These are phyloP conservation scores for Ensete glaucum DNA, from an alignment of 176 grass and related monocot genomes.

Conservation along the genomic window DNA sequence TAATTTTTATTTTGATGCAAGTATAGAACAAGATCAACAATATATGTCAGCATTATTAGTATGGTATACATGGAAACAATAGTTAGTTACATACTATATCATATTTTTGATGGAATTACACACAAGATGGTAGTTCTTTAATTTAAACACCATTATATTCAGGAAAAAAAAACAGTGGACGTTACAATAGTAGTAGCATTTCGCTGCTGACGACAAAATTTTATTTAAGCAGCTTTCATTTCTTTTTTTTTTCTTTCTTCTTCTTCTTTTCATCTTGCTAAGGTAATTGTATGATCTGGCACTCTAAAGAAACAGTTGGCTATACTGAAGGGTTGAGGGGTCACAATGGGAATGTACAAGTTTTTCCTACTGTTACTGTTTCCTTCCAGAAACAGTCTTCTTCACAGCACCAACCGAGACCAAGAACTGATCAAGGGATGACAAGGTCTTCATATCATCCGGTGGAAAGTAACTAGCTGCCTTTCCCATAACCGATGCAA, in stretches of 20 bases:
- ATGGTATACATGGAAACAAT: too few species aligned
- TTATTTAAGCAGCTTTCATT: background rate
- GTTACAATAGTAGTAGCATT: background rate
- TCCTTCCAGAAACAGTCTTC: constrained; percentile 74
- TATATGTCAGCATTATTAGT: too few species aligned
- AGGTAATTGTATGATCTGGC: background rate
- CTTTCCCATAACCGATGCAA: constrained; percentile 67
- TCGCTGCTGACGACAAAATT: background rate
- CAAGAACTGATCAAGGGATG: constrained; percentile 84
- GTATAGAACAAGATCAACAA: too few species aligned
- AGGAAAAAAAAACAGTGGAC: background rate
- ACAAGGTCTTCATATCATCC: constrained; percentile 93
- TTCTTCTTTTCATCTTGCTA: background rate
- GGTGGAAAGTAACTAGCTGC: constrained; percentile 73
- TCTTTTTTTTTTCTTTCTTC: background rate
- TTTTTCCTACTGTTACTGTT: constrained; percentile 23
- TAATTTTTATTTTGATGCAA: too few species aligned
- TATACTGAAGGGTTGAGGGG: background rate
- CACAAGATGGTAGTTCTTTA: background rate
- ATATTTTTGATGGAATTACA: background rate
- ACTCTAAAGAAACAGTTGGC: too few species aligned
- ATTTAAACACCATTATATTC: background rate
- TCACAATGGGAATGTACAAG: background rate
- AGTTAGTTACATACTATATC: background rate
- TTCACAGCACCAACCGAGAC: constrained; percentile 71